phyloP scores from a whole-genome alignment of 2,329 filamentous ascomycete genomes.

The Colletotrichum trifolii region DNA sequence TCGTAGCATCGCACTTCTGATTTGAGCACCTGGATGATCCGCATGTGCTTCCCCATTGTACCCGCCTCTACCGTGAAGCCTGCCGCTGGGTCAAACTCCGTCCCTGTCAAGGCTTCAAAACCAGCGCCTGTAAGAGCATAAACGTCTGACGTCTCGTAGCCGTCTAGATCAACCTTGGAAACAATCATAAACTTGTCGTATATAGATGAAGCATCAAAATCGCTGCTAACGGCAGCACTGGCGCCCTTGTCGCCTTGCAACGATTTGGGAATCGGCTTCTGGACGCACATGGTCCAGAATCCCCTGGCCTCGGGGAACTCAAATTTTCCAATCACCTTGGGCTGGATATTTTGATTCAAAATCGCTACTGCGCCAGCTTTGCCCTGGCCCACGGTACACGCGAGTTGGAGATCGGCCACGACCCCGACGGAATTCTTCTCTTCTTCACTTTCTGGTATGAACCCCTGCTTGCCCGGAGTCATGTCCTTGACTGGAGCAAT shows the following conservation, averaged over 20 bases:
- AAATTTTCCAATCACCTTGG: constrained; percentile 75
- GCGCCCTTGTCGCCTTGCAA: constrained; percentile 63
- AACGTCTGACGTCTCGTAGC: constrained; percentile 81
- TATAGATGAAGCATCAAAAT: constrained; percentile 69
- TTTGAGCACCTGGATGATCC: constrained; percentile 88
- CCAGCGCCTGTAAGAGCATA: constrained; percentile 79
- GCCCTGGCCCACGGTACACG: constrained; percentile 72
- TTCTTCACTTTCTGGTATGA: constrained; percentile 57
- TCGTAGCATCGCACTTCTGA: constrained; percentile 93
- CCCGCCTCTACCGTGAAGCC: constrained; percentile 89
- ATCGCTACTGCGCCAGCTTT: constrained; percentile 77
- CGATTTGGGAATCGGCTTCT: constrained; percentile 72
- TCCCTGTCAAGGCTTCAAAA: constrained; percentile 80
- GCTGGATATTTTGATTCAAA: constrained; percentile 81
- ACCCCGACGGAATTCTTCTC: constrained; percentile 57
- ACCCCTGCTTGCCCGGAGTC: constrained; percentile 70
- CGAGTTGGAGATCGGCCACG: constrained; percentile 68
- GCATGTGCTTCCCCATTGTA: constrained; percentile 80
- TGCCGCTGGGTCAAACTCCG: constrained; percentile 91
- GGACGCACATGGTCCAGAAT: constrained; percentile 83
- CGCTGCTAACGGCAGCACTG: constrained; percentile 61
- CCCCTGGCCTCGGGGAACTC: constrained; percentile 78
- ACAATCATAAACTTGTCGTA: constrained; percentile 87
- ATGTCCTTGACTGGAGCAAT: constrained; percentile 84
- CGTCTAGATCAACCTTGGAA: constrained; percentile 75